Conservation (phyloP, 345 rosid species). For the Raphanus sativus region DNA sequence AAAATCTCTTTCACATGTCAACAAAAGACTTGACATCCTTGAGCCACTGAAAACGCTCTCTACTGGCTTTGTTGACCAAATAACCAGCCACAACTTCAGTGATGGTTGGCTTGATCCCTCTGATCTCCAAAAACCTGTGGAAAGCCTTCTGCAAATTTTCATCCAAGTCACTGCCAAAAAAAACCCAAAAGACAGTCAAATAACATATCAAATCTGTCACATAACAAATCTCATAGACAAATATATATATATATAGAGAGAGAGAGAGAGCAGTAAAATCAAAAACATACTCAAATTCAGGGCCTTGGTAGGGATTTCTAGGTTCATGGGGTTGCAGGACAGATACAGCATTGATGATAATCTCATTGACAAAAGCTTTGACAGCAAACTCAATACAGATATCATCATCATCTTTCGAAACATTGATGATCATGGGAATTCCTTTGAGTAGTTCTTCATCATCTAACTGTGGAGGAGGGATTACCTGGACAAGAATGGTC, state of each 20-base stretch:
- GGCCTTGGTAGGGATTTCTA: constrained; percentile 53
- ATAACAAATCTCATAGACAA: too few relatives aligned
- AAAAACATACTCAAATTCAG: constrained; percentile 54
- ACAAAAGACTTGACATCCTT: constrained; percentile 54
- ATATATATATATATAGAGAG: too few relatives aligned
- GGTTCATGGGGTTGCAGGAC: constrained; percentile 43
- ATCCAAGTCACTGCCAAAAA: constrained; percentile 59
- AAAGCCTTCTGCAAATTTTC: constrained; percentile 69
- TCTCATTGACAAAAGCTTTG: constrained; percentile 52
- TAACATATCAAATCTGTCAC: too few relatives aligned
- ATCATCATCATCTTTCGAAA: constrained; percentile 43
- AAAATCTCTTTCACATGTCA: constrained; percentile 31
- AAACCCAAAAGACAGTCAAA: constrained; percentile 1
- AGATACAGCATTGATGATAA: constrained; percentile 56
- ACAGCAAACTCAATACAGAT: constrained; percentile 52
- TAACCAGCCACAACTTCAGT: constrained; percentile 48
- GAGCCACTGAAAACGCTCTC: constrained; percentile 63
- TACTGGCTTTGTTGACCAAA: constrained; percentile 55
- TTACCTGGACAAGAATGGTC: constrained; percentile 54
- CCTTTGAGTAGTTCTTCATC: constrained; percentile 23
- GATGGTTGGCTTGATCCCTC: constrained; percentile 59
- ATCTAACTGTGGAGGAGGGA: constrained; percentile 23
- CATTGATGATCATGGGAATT: constrained; percentile 53
- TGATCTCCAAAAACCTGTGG: constrained; percentile 55
- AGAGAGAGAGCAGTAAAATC: background rate